Evolutionary conservation across 352 stramenopile species (phyloP), one percentile per base, ranked within the genome.

Genomic region (Pythium aquatile): DNA sequence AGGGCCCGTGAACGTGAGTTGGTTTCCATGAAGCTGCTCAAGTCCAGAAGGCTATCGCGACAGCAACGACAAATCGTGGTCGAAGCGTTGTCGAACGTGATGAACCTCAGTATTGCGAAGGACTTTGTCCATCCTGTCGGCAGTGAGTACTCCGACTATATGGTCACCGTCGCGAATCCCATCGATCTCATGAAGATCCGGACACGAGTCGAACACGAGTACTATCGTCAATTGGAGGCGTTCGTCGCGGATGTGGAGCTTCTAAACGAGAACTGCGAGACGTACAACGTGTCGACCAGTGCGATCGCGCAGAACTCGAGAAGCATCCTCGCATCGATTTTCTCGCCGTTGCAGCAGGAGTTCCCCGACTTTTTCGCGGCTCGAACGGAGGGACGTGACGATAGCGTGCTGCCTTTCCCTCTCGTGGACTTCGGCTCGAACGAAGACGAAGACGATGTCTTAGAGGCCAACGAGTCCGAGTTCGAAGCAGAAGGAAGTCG

Each of bases 181-280:
- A 89, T 97, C 39, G 87, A 97, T 63, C 66, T 97, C 33, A 87
- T 73, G 5, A 87, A 90, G 66, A 93, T 97, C 42, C 77, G 81
- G 13, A 70, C 81, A 40, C 83, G 88, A 17, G 55, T 97, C 14
- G 69, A 72, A 13, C 65, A 72, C 7, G 73, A 73, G 0, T 97
- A 94, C 62, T 97, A 96, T 53, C 85, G 88, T 8, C 88, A 97
- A 63, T 70, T 95, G 8, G 85, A 94, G 48, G 87, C 85, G 2
- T 87, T 96, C 47, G 68, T 94, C 35, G 74, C 83, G 9, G 88
- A 97, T 60, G 70, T 90, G 1, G 78, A 89, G 54, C 64, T 96
- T 24, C 64, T 97, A 42, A 78, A 72, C 16, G 52, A 73, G 10
- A 95, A 97, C 58, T 97, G 88, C 52, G 81, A 94, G 63, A 87